Evolutionary conservation across 805 yeast genomes (phyloP), one percentile per base, ranked within the genome.

Genomic region (Phaffomyces antillensis): DNA sequence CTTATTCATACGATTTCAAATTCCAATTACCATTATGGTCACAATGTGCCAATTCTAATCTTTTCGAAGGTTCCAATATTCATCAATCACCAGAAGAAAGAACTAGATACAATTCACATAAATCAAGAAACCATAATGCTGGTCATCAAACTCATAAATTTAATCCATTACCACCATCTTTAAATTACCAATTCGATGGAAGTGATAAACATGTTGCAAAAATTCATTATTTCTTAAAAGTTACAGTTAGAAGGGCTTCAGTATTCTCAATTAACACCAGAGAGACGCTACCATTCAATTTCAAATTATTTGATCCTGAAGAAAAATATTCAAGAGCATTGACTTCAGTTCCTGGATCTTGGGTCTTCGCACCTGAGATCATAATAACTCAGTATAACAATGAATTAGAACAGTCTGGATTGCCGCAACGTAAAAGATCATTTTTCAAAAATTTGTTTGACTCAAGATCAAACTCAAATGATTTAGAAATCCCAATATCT

Each of bases 181-280:
- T 28, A 28, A 15, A 28, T 28, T 28, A 28, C 11, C 15, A 28
- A 11, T 28, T 11, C 4, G 30, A 28, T 28, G 11, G 6, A 28
- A 28, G 13, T 28, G 13, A 9, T 6, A 30, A 38, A 2, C n/a
- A 20, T 30, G 7, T 20, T 36, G 42, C 34, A 11, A 28, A 8
- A 2, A 24, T 45, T 8, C 17, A 11, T 20, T 81, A 81, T 56
- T 80, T 72, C 54, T 68, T 81, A 44, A 80, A 81, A 59, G 83
- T 71, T 10, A 80, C 86, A 0, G 79, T 80, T 36, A 75, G 74
- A 46, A 56, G 81, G 39, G 61, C 80, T 2, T 68, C 79, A 3
- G 54, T 77, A 30, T 63, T 76, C 45, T 71, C 72, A 44, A 41
- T 67, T 25, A 80, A 77, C 47, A 53, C 72, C 30, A 63, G 85